Evolutionary conservation across 2,329 filamentous ascomycete species (phyloP).

Genomic region (Malbranchea zuffiana): DNA sequence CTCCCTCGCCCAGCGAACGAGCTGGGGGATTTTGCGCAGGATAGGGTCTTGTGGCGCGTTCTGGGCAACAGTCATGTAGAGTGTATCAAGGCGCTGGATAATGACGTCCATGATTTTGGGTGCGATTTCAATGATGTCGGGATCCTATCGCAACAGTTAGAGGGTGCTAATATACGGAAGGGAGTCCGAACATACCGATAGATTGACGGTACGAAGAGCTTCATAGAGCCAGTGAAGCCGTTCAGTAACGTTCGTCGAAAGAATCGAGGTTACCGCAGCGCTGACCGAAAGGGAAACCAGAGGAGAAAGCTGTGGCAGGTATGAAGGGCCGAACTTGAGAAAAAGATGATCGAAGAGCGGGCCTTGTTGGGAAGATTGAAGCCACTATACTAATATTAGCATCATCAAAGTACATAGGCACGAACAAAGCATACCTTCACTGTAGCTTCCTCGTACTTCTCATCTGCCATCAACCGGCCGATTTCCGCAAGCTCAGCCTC

Average conservation of each 20-base stretch:
- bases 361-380: conserved; percentile 49
- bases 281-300: conserved; percentile 51
- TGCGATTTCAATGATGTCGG: conserved; percentile 46
- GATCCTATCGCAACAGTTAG: conserved; percentile 29
- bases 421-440: conserved; percentile 29
- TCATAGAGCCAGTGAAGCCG: conserved; percentile 50
- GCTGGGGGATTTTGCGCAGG: conserved; percentile 40
- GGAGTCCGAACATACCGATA: conserved; percentile 34
- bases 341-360: conserved; percentile 54
- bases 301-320: conserved; percentile 45
- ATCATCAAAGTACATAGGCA: not conserved
- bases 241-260: conserved; percentile 43
- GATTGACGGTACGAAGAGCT: conserved; percentile 45
- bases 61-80: conserved; percentile 48
- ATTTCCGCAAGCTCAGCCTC: conserved; percentile 36
- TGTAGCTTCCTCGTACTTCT: conserved; percentile 36
- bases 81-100: conserved; percentile 44
- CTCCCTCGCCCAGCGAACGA: conserved; percentile 35
- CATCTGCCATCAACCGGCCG: conserved; percentile 28
- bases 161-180: not conserved
- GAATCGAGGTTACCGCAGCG: conserved; percentile 48
- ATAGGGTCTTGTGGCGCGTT: conserved; percentile 42
- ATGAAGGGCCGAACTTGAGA: conserved; percentile 45
- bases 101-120: conserved; percentile 52
- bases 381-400: conserved; percentile 37